These are phyloP conservation scores for Oryza rufipogon DNA, from an alignment of 176 grass and related monocot species.

Conservation along the genomic window DNA sequence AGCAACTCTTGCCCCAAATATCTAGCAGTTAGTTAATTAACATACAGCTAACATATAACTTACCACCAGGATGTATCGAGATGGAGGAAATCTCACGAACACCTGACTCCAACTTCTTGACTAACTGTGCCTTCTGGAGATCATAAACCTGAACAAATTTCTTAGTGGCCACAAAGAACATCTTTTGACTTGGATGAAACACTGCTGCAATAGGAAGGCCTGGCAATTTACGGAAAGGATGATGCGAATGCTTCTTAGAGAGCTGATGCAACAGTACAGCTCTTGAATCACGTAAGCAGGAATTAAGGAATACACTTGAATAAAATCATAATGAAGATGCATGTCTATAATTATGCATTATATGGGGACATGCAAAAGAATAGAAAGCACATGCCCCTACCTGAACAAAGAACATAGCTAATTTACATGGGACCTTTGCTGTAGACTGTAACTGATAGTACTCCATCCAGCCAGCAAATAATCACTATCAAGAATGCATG, in stretches of 20 bases:
- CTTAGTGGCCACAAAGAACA: slow-evolving; percentile 95
- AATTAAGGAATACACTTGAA: slow-evolving; percentile 60
- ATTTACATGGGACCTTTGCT: neutral
- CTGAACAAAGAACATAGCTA: neutral
- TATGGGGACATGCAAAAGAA: neutral
- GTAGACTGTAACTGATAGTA: neutral
- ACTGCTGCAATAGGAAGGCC: slow-evolving; percentile 79
- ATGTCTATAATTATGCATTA: slow-evolving; percentile 7
- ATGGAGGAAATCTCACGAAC: slow-evolving; percentile 87
- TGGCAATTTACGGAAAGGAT: slow-evolving; percentile 85
- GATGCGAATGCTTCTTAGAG: slow-evolving; percentile 81
- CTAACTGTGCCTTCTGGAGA: slow-evolving; percentile 71
- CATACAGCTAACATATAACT: slow-evolving; percentile 25
- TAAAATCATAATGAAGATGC: neutral
- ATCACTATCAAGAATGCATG: neutral
- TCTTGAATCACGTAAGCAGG: slow-evolving; percentile 75
- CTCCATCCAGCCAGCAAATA: neutral
- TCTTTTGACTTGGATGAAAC: slow-evolving; percentile 88
- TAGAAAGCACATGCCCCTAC: neutral
- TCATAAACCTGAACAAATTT: slow-evolving; percentile 95
- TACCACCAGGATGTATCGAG: slow-evolving; percentile 89
- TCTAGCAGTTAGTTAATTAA: neutral
- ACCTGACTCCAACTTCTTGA: slow-evolving; percentile 92
- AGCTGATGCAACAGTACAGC: slow-evolving; percentile 90
- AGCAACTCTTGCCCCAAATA: neutral